A percentile compares a stretch with the other conserved stretches of the same genome.
Evolutionary conservation across 2,329 filamentous ascomycete genomes (phyloP).

Genomic region (Didymella sp.): DNA sequence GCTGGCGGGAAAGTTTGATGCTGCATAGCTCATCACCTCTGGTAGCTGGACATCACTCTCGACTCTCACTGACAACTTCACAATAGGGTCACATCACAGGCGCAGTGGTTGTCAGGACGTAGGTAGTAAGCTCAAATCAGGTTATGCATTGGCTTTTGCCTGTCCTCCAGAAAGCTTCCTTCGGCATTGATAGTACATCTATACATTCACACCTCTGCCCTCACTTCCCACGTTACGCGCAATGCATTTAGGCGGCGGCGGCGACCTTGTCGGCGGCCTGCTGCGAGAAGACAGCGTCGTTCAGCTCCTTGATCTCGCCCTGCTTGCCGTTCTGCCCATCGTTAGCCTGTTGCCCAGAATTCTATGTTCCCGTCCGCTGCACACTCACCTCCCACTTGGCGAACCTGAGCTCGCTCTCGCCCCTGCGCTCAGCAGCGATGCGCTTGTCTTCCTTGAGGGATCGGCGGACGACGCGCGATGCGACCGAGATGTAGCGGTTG

Average conservation of each 20-base stretch:
- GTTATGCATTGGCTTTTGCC: constrained; percentile 40
- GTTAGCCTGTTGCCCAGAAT: constrained; percentile 42
- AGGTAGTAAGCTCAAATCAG: constrained; percentile 31
- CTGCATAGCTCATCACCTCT: constrained; percentile 13
- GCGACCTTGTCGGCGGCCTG: constrained; percentile 52
- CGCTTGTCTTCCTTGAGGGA: constrained; percentile 96
- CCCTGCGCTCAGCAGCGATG: constrained; percentile 84
- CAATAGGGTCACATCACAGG: constrained; percentile 17
- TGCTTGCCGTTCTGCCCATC: constrained; percentile 86
- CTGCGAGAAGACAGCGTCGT: constrained; percentile 58
- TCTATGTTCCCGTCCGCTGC: constrained; percentile 5
- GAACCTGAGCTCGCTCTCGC: constrained; percentile 87
- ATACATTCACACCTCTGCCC: constrained; percentile 39
- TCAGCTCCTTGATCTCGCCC: constrained; percentile 80
- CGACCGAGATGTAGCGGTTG: constrained; percentile 99
- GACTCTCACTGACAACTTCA: not conserved
- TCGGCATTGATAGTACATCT: constrained; percentile 47
- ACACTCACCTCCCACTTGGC: constrained; percentile 91
- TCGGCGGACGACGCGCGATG: constrained; percentile 91
- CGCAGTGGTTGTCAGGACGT: constrained; percentile 1
- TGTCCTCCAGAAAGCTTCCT: constrained; percentile 23
- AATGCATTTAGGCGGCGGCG: constrained; percentile 36
- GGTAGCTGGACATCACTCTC: constrained; percentile 12
- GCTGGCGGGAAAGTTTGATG: constrained; percentile 31
- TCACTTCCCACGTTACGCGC: constrained; percentile 12